Conservation (phyloP, 2,329 filamentous ascomycete genomes). For the Dothiorella sarmentorum region DNA sequence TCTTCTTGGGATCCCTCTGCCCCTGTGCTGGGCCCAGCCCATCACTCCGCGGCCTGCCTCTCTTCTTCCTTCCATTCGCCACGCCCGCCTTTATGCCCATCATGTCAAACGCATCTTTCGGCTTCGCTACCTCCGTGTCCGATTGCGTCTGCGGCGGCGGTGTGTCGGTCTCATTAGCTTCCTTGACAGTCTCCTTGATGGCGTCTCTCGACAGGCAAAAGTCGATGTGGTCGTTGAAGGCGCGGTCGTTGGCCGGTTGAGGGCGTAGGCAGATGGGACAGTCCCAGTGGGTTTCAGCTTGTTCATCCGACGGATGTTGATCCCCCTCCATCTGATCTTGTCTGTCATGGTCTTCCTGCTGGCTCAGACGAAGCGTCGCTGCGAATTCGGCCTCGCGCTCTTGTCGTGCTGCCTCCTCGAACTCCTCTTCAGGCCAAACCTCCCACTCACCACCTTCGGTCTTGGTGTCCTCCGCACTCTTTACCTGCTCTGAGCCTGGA, state of each 20-base stretch:
- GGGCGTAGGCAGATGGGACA: slow-evolving; percentile 85
- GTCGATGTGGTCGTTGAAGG: slow-evolving; percentile 91
- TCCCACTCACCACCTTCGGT: slow-evolving; percentile 58
- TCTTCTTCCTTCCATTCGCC: slow-evolving; percentile 15
- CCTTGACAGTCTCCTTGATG: slow-evolving; percentile 77
- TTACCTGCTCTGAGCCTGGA: neutral
- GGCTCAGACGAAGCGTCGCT: slow-evolving; percentile 59
- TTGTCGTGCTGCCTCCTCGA: slow-evolving; percentile 59
- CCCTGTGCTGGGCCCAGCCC: neutral
- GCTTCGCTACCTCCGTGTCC: neutral
- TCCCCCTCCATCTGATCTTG: slow-evolving; percentile 7
- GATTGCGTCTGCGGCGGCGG: neutral
- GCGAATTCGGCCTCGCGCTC: slow-evolving; percentile 60
- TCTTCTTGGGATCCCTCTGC: slow-evolving; percentile 1
- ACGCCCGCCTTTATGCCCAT: neutral
- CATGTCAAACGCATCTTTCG: slow-evolving; percentile 3
- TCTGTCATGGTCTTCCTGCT: slow-evolving; percentile 47
- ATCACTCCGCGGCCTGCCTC: slow-evolving; percentile 15
- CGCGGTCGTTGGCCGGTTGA: slow-evolving; percentile 68
- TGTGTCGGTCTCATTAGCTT: slow-evolving; percentile 3
- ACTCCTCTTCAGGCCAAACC: slow-evolving; percentile 64
- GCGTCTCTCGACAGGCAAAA: slow-evolving; percentile 81
- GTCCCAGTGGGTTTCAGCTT: slow-evolving; percentile 57
- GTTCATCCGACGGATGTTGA: slow-evolving; percentile 20
- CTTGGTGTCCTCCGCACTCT: slow-evolving; percentile 38